phyloP scores from a whole-genome alignment of 129 eudicot species.

The Centella asiatica region DNA sequence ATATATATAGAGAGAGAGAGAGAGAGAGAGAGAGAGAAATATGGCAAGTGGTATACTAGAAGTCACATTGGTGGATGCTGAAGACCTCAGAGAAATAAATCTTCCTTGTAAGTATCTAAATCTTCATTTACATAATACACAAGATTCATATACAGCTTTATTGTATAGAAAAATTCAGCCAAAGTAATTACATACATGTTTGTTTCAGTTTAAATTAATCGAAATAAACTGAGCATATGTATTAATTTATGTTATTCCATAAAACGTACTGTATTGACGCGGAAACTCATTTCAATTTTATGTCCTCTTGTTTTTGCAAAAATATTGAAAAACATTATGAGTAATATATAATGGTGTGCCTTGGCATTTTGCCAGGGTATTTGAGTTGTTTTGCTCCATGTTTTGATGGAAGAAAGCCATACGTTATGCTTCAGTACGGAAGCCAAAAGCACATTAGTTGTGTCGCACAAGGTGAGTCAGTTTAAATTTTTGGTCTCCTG shows the following conservation, averaged over 20 bases:
- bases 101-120: background rate
- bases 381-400: background rate
- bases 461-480: slow-evolving; percentile 17
- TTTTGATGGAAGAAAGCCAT: background rate
- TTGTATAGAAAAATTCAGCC: too few species aligned
- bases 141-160: background rate
- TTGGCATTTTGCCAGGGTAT: background rate
- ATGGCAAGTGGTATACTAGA: slow-evolving; percentile 16
- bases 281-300: background rate
- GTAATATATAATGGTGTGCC: too few species aligned
- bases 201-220: too few species aligned
- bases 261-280: background rate
- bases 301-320: too few species aligned
- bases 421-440: slow-evolving; percentile 14
- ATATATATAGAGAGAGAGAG: background rate
- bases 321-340: background rate
- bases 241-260: too few species aligned
- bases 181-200: too few species aligned
- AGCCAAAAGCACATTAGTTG: slow-evolving; percentile 12
- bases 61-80: slow-evolving; percentile 12
- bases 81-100: slow-evolving; percentile 2
- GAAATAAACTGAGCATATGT: too few species aligned
- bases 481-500: too few species aligned
- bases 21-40: slow-evolving; percentile 4
- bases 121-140: background rate